phyloP scores from a whole-genome alignment of 495 filamentous ascomycete genomes.

The Pseudomonodictys pantanalensis region DNA sequence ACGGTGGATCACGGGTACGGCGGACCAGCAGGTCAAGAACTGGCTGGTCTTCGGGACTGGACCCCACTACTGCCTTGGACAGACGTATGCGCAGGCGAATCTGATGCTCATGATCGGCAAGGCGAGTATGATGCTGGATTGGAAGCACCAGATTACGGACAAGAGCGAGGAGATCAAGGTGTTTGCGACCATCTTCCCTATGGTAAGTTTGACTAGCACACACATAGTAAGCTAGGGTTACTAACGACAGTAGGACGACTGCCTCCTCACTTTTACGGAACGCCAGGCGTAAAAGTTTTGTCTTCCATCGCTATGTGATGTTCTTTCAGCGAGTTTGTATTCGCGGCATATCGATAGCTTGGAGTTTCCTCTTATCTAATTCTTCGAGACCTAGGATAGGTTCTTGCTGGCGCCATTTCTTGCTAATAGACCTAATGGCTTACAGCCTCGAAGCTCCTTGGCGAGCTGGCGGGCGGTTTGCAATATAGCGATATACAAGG shows the following conservation, averaged over 20 bases:
- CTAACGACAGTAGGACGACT: conserved; percentile 34
- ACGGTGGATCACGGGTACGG: conserved; percentile 85
- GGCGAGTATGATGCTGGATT: conserved; percentile 85
- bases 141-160: conserved; percentile 80
- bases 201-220: conserved; percentile 56
- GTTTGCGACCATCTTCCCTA: conserved; percentile 96
- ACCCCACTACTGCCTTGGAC: conserved; percentile 94
- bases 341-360: too few species aligned
- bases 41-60: conserved; percentile 96
- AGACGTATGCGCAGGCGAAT: conserved; percentile 88
- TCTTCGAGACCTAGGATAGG: conserved; percentile 1
- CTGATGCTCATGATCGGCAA: conserved; percentile 91
- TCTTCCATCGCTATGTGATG: conserved; percentile 11
- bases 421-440: conserved; percentile 14
- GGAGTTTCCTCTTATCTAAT: too few species aligned
- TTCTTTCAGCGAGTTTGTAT: conserved; percentile 1
- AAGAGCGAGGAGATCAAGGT: conserved; percentile 93
- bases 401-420: not conserved
- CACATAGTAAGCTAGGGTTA: not conserved
- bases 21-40: conserved; percentile 92
- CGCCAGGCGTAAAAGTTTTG: not conserved
- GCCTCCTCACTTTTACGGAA: conserved; percentile 35
- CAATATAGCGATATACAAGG: not conserved
- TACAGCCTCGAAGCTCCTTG: not conserved
- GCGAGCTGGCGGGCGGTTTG: not conserved